Base-by-base conservation (phyloP, 805 yeast genomes). In the Suhomyces kilbournensis region DNA sequence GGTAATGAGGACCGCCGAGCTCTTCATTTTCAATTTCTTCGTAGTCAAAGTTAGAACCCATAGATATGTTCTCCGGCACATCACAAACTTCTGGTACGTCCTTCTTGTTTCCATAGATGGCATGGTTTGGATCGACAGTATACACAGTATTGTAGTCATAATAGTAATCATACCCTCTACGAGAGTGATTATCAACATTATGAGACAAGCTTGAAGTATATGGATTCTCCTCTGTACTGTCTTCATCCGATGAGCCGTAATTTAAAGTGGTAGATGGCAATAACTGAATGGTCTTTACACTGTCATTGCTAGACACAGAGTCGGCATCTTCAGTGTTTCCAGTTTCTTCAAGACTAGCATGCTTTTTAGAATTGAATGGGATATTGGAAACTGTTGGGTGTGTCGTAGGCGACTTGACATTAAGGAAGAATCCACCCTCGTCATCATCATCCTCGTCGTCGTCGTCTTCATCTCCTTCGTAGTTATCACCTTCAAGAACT, bases 181-280 rank as follows among this genome's bases (percentile, higher is more conserved):
- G 70, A 44, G 68, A 66, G 60, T 79, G 80, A 35, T 88, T 84
- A 59, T 81, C 81, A 35, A 86, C 85, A 62, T 87, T 85, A 69
- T 88, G 94, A 1, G 90, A 84, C 47, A 85, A 78, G 63, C 85
- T 76, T 57, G 80, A 65, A 10, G 77, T 74, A 61, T 75, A 75
- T 1, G 76, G 76, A 54, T 72, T 75, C 52, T 81, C 85, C 46
- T 81, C 86, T 53, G 83, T 86, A 56, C 84, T 83, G 50, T 79
- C 82, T 53, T 81, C 85, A 49, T 80, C 84, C 7, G 80, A 74
- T 4, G 88, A 82, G 7, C 90, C 89, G 64, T 83, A 82, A 64
- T 92, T 91, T 51, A 93, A 78, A 0, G 90, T 84, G 0, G 98
- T 91, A 2, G 97, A 85, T 2, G 98, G 97, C 49, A 93, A 71